Percentiles rank a stretch among this genome's conserved stretches.
Evolutionary conservation across 768 basidiomycete species (phyloP).

Genomic region (Coprinopsis sp.): DNA sequence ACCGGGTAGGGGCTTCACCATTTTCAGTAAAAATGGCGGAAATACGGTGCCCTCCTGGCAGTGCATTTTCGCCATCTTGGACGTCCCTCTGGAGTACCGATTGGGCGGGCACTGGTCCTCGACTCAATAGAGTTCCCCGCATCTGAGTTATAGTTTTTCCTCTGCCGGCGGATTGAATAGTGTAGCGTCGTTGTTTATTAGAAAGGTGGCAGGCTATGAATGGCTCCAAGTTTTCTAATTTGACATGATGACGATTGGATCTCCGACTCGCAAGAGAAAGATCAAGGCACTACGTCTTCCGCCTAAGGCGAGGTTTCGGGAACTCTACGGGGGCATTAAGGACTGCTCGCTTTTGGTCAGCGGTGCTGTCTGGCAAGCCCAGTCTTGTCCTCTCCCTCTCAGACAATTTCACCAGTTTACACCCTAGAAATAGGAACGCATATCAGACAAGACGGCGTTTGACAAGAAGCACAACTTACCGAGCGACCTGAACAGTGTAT

Average conservation of each 20-base stretch:
- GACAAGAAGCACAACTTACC: slow-evolving; percentile 34
- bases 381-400: slow-evolving; percentile 63
- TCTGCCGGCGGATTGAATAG: no score
- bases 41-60: no score
- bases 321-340: slow-evolving; percentile 77
- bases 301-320: slow-evolving; percentile 55
- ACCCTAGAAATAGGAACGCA: slow-evolving; percentile 43
- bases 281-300: slow-evolving; percentile 21
- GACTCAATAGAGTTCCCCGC: no score
- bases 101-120: no score
- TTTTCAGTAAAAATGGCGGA: no score
- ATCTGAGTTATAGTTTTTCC: no score
- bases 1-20: no score
- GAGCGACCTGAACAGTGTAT: slow-evolving; percentile 69
- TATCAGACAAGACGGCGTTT: background rate
- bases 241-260: background rate
- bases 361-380: slow-evolving; percentile 61
- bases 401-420: slow-evolving; percentile 56
- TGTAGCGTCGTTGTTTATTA: no score
- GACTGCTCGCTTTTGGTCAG: slow-evolving; percentile 64
- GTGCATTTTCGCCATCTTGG: no score
- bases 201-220: background rate
- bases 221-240: background rate
- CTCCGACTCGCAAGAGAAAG: background rate
- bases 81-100: no score